Base-by-base conservation (phyloP, 805 yeast species). In the Kodamaea neixiangensis region DNA sequence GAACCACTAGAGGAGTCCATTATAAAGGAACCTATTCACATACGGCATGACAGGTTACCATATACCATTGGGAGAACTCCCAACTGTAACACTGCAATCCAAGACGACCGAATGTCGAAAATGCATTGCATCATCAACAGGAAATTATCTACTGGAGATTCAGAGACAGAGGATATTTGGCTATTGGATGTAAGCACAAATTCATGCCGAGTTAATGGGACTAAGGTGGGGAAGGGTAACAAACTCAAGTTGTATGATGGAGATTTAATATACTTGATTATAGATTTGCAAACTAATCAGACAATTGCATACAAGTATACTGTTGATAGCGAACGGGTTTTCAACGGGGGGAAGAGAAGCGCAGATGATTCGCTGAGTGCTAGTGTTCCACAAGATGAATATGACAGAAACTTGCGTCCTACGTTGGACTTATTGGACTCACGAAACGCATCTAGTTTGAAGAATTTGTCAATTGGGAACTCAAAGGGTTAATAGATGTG, bases 71-170 rank as follows among this genome's bases (percentile, higher is more conserved):
- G 99, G 1, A 73, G 98, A 33, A 78, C 80, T 18, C 80, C 76
- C 17, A 80, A 76, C 2, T 80, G 88, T 53, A 83, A 87, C 61
- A 77, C 81, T 31, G 73, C 73, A 40, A 79, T 89, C 14, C 72
- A 79, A 29, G 97, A 92, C 57, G 86, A 79, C 58, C 70, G 97
- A 43, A 78, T 93, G 59, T 92, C 97, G 2, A 88, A 90, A 56
- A 75, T 85, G 1, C 98, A 94, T 67, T 91, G 97, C 65, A 70
- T 83, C 25, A 72, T 93, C 11, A 59, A 76, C 49, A 82, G 82
- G 59, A 79, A 82, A 52, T 5, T 37, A 6, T 4, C 73, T 90
- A 15, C 41, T 11, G 14, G 45, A 17, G 37, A 42, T 13, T 13
- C 52, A 58, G 76, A 47, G 81, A 81, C 59, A 6, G 88, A 85